Evolutionary conservation across 2,329 filamentous ascomycete species (phyloP).

Genomic region (Microdochium nivale): DNA sequence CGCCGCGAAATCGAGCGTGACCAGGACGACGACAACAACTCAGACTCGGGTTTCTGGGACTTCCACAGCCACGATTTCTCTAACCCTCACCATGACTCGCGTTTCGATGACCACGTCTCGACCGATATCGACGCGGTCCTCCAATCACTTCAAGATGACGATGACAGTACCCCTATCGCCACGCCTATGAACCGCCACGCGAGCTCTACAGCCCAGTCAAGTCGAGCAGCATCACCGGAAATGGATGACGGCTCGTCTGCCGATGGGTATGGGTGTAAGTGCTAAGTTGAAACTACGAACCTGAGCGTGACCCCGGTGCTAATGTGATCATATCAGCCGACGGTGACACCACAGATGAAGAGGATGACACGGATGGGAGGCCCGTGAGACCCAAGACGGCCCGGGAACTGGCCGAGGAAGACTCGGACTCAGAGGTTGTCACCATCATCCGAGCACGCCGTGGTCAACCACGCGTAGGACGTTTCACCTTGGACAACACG

Average conservation of each 20-base stretch:
- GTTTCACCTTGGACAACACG: constrained; percentile 44
- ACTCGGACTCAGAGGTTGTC: constrained; percentile 42
- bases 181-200: constrained; percentile 29
- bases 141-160: constrained; percentile 26
- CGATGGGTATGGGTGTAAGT: constrained; percentile 55
- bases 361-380: constrained; percentile 20
- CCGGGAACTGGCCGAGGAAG: constrained; percentile 17
- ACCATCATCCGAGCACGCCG: constrained; percentile 35
- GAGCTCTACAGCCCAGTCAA: constrained; percentile 21
- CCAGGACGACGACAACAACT: constrained; percentile 43
- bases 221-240: constrained; percentile 20
- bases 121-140: constrained; percentile 32
- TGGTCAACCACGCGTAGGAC: constrained; percentile 44
- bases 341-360: constrained; percentile 55
- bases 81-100: background rate
- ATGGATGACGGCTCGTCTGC: constrained; percentile 32
- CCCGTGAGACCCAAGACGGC: background rate
- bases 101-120: constrained; percentile 16
- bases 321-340: constrained; percentile 37
- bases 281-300: constrained; percentile 3
- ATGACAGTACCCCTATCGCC: constrained; percentile 27
- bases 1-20: constrained; percentile 67
- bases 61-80: constrained; percentile 29
- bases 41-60: constrained; percentile 55
- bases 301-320: constrained; percentile 26